Base-by-base conservation (phyloP, 148 eudicot genomes). In the Dysphania ambrosioides region DNA sequence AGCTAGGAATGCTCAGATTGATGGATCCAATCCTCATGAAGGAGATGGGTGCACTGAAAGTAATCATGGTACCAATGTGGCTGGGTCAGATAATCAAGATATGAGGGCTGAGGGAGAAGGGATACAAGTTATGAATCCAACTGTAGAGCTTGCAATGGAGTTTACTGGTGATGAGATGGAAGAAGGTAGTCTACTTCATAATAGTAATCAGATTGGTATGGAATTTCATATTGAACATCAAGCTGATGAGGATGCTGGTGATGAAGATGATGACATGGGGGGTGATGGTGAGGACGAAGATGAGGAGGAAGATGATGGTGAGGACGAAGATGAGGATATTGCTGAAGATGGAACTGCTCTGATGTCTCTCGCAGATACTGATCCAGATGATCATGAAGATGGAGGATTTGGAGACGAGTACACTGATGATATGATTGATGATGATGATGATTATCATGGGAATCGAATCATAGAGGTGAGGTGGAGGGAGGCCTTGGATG, bases 401-500 rank as follows among this genome's bases (percentile, higher is more conserved):
- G 56, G 88, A 67, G 93, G 92, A 60, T 82, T 92, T 85, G 96
- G 91, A 82, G 96, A 92, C 73, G 97, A 92, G 42, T 95, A 86
- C 81, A 90, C 89, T 79, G 97, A 94, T 84, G 99, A 95, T 29
- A 86, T 92, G 88, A 82, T 88, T 79, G 97, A 95, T 75, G 99
- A 92, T 35, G 97, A 95, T 29, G 99, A 92, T 76, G 97, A 92
- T 79, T 90, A 87, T 82, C 91, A 86, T 82, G 99, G 86, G 77
- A 95, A 90, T 78, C 88, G 90, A 71, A 94, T 95, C 42, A 90
- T 95, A 63, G 99, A 95, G 87, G 97, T 95, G 7, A 87, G 97
- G 77, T 95, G 97, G 99, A 87, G 99, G 74, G 99, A 92, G 84
- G 97, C 94, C 71, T 89, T 95, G 68, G 99, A 90, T 88, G 99